These are phyloP conservation scores for Alternaria sp. DNA, from an alignment of 2,329 filamentous ascomycete species.

Conservation along the genomic window DNA sequence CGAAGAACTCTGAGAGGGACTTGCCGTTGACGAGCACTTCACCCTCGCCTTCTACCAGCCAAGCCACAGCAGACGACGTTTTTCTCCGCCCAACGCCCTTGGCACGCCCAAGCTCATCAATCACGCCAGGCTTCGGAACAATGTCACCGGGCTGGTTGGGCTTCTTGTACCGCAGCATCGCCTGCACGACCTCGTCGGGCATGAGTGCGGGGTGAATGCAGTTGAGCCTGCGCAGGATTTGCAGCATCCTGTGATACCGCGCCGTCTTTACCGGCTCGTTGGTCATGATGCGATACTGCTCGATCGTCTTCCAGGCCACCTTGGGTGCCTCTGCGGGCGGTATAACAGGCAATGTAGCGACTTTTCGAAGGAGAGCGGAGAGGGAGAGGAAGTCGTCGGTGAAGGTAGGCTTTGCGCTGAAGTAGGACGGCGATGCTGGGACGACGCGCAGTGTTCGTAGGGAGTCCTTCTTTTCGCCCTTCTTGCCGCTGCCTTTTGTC, in stretches of 20 bases:
- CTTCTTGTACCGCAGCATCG: slow-evolving; percentile 74
- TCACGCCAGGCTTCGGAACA: slow-evolving; percentile 64
- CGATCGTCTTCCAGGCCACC: slow-evolving; percentile 80
- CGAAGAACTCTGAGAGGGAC: slow-evolving; percentile 80
- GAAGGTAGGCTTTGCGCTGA: slow-evolving; percentile 83
- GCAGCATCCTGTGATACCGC: slow-evolving; percentile 79
- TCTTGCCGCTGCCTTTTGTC: slow-evolving; percentile 13
- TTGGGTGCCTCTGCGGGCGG: slow-evolving; percentile 70
- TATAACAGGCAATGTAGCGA: slow-evolving; percentile 74
- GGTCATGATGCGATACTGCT: slow-evolving; percentile 69
- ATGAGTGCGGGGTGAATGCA: slow-evolving; percentile 80
- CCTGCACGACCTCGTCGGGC: slow-evolving; percentile 70
- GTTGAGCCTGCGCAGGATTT: slow-evolving; percentile 79
- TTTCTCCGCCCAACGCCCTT: slow-evolving; percentile 86
- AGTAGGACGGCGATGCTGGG: slow-evolving; percentile 91
- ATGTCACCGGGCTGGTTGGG: slow-evolving; percentile 74
- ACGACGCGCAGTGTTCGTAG: slow-evolving; percentile 68
- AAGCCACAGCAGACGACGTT: slow-evolving; percentile 82
- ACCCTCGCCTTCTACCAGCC: slow-evolving; percentile 89
- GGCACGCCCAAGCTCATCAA: slow-evolving; percentile 81
- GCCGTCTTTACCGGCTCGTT: slow-evolving; percentile 61
- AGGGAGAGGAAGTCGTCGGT: slow-evolving; percentile 82
- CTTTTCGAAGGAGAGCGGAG: slow-evolving; percentile 72
- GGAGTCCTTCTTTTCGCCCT: slow-evolving; percentile 17
- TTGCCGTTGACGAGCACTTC: slow-evolving; percentile 91